A percentile compares a stretch with the other conserved stretches of the same genome.
Evolutionary conservation across 2,329 filamentous ascomycete species (phyloP).

Genomic region (Juglanconis juglandina): DNA sequence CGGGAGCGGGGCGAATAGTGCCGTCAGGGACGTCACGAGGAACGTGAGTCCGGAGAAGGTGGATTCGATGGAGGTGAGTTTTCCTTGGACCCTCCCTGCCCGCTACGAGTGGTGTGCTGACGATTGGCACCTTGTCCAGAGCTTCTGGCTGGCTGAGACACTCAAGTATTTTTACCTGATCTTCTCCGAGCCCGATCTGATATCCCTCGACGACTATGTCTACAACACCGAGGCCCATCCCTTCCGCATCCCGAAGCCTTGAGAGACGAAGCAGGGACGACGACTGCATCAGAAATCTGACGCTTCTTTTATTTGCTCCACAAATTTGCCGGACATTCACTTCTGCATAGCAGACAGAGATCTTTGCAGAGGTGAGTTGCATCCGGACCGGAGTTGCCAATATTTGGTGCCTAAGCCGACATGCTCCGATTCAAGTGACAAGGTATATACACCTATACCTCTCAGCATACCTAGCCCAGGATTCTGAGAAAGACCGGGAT

Average conservation of each 20-base stretch:
- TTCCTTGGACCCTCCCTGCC: background rate
- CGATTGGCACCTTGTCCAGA: slow-evolving; percentile 28
- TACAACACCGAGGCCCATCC: slow-evolving; percentile 58
- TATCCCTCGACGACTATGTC: slow-evolving; percentile 70
- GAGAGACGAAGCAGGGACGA: background rate
- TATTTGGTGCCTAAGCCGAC: too few species aligned
- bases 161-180: slow-evolving; percentile 76
- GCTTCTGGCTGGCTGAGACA: slow-evolving; percentile 73
- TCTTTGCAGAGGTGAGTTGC: too few species aligned
- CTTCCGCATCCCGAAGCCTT: slow-evolving; percentile 27
- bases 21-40: slow-evolving; percentile 36
- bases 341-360: background rate
- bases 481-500: too few species aligned
- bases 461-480: too few species aligned
- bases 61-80: slow-evolving; percentile 37
- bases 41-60: slow-evolving; percentile 37
- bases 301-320: background rate
- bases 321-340: background rate
- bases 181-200: slow-evolving; percentile 59
- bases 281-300: background rate
- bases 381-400: too few species aligned
- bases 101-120: background rate
- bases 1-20: slow-evolving; percentile 38
- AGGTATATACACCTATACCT: too few species aligned
- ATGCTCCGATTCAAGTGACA: too few species aligned